Conservation (phyloP, 331 rosid species). For the Arachis monticola region DNA sequence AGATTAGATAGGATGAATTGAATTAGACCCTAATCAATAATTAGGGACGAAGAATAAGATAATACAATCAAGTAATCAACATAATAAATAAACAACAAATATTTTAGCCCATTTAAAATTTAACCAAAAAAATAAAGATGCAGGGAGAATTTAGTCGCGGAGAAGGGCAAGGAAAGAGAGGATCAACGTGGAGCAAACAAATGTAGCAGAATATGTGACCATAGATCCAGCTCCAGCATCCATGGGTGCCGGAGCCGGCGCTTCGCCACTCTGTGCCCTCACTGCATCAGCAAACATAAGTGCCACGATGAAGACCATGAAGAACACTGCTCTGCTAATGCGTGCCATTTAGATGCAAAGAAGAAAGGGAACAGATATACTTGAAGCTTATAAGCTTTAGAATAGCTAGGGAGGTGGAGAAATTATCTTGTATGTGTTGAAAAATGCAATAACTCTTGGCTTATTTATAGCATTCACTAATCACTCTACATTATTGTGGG, state of each 20-base stretch:
- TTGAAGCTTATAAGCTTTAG: slow-evolving; percentile 26
- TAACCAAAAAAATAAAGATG: not conserved
- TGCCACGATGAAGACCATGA: slow-evolving; percentile 39
- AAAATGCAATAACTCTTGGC: slow-evolving; percentile 9
- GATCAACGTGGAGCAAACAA: slow-evolving; percentile 44
- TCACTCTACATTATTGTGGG: not conserved
- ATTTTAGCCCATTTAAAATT: not conserved
- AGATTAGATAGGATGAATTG: slow-evolving; percentile 3
- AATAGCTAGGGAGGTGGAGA: not conserved
- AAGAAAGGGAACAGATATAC: not conserved
- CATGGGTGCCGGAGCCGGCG: slow-evolving; percentile 53
- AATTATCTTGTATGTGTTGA: slow-evolving; percentile 32
- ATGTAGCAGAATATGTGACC: slow-evolving; percentile 38
- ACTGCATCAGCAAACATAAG: slow-evolving; percentile 45
- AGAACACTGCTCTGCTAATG: slow-evolving; percentile 39
- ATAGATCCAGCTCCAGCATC: slow-evolving; percentile 56
- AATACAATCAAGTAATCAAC: slow-evolving; percentile 7
- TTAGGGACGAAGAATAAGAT: slow-evolving; percentile 35
- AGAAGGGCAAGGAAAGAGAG: slow-evolving; percentile 46
- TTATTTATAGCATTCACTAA: slow-evolving; percentile 30
- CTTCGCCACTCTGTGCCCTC: slow-evolving; percentile 45
- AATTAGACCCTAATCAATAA: slow-evolving; percentile 44
- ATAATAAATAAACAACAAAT: not conserved
- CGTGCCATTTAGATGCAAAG: slow-evolving; percentile 53
- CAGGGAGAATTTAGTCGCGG: slow-evolving; percentile 39